A percentile compares a stretch with the other conserved stretches of the same genome.
These are phyloP conservation scores for Metroxylon sagu DNA, from an alignment of 176 grass and related monocot species.

Conservation along the genomic window DNA sequence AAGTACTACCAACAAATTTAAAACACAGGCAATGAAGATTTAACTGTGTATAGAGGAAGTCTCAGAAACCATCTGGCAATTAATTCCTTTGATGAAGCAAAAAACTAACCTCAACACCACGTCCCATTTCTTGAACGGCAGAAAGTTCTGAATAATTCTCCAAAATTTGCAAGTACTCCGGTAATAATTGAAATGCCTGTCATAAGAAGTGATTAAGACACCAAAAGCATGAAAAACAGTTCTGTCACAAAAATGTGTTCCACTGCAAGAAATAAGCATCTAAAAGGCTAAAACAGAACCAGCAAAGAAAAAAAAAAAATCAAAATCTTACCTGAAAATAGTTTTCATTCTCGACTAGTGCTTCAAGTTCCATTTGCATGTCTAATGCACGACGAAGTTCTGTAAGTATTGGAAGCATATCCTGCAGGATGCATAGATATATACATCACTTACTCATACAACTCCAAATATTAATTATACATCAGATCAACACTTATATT, in stretches of 20 bases:
- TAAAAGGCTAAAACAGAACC: conserved; percentile 4
- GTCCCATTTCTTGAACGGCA: conserved; percentile 89
- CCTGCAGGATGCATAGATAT: conserved; percentile 37
- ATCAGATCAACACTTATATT: too few relatives aligned
- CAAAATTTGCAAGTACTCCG: conserved; percentile 96
- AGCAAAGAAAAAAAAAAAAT: conserved; percentile 10
- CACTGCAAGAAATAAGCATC: too few relatives aligned
- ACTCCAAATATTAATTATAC: too few relatives aligned
- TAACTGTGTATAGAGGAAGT: not conserved
- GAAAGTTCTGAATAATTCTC: conserved; percentile 91
- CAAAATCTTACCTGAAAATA: conserved; percentile 66
- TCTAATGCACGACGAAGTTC: conserved; percentile 80
- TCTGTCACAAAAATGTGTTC: not conserved
- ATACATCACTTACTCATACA: not conserved
- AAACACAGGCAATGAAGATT: conserved; percentile 8
- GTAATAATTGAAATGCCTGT: conserved; percentile 93
- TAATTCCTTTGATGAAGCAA: not conserved
- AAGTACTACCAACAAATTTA: not conserved
- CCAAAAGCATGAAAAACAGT: conserved; percentile 15
- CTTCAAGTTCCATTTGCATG: conserved; percentile 94
- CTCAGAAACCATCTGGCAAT: too few relatives aligned
- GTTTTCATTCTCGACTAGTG: conserved; percentile 79
- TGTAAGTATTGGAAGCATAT: conserved; percentile 87
- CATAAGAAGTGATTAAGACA: conserved; percentile 20
- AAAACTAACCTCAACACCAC: conserved; percentile 62